Percentiles rank a stretch among this genome's conserved stretches.
Conservation (phyloP, 2,329 filamentous ascomycete species). For the Aspergillus arachidicola region DNA sequence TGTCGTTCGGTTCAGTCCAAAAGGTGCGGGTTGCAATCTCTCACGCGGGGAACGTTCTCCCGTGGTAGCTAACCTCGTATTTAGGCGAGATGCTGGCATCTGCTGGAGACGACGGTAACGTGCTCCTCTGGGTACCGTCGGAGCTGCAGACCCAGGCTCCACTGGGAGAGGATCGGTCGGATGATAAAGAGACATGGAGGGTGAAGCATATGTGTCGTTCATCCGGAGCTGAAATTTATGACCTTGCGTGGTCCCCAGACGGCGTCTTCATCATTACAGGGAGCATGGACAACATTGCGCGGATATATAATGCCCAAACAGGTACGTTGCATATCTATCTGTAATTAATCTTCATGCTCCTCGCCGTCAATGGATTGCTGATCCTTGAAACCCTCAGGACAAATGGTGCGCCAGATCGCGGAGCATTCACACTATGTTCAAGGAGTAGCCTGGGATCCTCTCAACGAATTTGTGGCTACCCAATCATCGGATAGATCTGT, state of each 20-base stretch:
- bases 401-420: slow-evolving; percentile 86
- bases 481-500: slow-evolving; percentile 98
- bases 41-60: not conserved
- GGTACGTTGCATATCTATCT: slow-evolving; percentile 57
- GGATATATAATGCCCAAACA: slow-evolving; percentile 92
- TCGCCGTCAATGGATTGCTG: slow-evolving; percentile 18
- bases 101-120: slow-evolving; percentile 95
- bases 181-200: slow-evolving; percentile 96
- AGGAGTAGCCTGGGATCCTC: slow-evolving; percentile 95
- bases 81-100: slow-evolving; percentile 90
- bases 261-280: slow-evolving; percentile 94
- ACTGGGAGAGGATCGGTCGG: slow-evolving; percentile 81
- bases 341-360: not conserved
- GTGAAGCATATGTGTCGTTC: slow-evolving; percentile 98
- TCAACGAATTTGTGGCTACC: slow-evolving; percentile 97
- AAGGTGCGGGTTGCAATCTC: slow-evolving; percentile 58
- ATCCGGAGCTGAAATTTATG: slow-evolving; percentile 94
- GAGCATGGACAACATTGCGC: slow-evolving; percentile 98
- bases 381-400: slow-evolving; percentile 45
- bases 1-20: slow-evolving; percentile 92
- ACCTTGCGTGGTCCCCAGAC: slow-evolving; percentile 98
- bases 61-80: slow-evolving; percentile 25
- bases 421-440: slow-evolving; percentile 99
- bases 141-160: slow-evolving; percentile 67
- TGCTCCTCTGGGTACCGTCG: slow-evolving; percentile 92